Evolutionary conservation across 2,329 filamentous ascomycete species (phyloP).

Genomic region (Aspergillus novofumigatus): DNA sequence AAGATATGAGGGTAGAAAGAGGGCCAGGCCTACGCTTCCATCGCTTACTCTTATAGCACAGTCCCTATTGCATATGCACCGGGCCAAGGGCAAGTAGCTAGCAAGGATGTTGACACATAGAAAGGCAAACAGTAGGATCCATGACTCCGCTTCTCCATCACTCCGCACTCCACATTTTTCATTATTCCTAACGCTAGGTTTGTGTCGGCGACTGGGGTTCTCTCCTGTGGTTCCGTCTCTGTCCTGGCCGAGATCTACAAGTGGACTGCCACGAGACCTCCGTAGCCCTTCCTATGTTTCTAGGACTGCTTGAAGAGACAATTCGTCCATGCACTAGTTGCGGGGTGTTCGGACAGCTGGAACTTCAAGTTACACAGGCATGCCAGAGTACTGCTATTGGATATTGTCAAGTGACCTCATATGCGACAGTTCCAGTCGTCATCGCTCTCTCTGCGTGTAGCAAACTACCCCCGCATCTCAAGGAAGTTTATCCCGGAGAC

Average conservation of each 20-base stretch:
- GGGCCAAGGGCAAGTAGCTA: neutral
- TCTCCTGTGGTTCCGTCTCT: neutral
- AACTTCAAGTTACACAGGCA: neutral
- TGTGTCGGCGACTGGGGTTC: neutral
- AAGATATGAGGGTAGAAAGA: neutral
- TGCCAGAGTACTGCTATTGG: neutral
- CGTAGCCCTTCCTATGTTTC: too few species aligned
- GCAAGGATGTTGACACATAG: neutral
- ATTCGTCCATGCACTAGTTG: neutral
- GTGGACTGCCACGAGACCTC: neutral
- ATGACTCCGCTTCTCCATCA: neutral
- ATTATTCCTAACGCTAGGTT: neutral
- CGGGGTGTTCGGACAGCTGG: neutral
- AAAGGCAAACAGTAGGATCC: neutral
- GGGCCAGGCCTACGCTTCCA: neutral
- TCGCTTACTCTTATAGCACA: neutral
- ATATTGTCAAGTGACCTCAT: neutral
- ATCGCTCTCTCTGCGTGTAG: neutral
- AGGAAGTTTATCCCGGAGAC: neutral
- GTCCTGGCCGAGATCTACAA: neutral
- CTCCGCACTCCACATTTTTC: neutral
- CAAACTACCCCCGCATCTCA: neutral
- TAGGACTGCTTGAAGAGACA: neutral
- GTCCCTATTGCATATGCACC: neutral
- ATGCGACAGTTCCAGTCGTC: neutral